Evolutionary conservation across 768 basidiomycete species (phyloP).

Genomic region (Filobasidium floriforme): DNA sequence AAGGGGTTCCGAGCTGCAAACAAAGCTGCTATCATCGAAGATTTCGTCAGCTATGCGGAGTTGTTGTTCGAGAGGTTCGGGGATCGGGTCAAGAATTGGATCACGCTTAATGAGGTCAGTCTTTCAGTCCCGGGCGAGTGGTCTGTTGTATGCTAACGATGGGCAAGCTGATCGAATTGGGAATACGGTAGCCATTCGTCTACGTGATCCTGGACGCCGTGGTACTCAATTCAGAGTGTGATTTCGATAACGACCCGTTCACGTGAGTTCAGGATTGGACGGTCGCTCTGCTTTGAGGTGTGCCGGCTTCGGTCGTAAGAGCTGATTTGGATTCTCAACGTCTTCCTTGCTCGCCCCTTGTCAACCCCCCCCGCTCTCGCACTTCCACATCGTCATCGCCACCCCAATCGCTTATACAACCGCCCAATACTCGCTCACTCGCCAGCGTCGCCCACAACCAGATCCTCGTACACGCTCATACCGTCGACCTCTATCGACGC

Average conservation of each 20-base stretch:
- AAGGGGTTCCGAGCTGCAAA: slow-evolving; percentile 23
- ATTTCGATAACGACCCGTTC: slow-evolving; percentile 5
- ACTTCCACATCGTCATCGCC: too few species aligned
- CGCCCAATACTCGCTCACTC: not conserved
- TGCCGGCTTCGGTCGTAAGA: too few species aligned
- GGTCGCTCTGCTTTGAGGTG: too few species aligned
- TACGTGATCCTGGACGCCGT: not conserved
- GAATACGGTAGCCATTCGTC: not conserved
- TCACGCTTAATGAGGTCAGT: slow-evolving; percentile 38
- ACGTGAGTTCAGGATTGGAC: too few species aligned
- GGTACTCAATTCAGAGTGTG: slow-evolving; percentile 7
- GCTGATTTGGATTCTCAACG: too few species aligned
- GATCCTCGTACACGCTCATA: slow-evolving; percentile 62
- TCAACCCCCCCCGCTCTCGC: too few species aligned
- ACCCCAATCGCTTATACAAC: too few species aligned
- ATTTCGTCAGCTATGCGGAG: slow-evolving; percentile 29
- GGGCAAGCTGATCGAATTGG: not conserved
- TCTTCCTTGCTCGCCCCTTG: too few species aligned
- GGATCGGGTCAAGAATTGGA: slow-evolving; percentile 37
- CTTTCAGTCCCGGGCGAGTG: not conserved
- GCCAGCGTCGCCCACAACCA: slow-evolving; percentile 49
- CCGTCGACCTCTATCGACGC: slow-evolving; percentile 60
- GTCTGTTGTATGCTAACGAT: too few species aligned
- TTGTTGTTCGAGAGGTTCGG: slow-evolving; percentile 34
- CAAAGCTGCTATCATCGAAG: slow-evolving; percentile 20